Evolutionary conservation across 352 stramenopile genomes (phyloP), one percentile per base, ranked within the genome.

Genomic region (Globisporangium lucens): DNA sequence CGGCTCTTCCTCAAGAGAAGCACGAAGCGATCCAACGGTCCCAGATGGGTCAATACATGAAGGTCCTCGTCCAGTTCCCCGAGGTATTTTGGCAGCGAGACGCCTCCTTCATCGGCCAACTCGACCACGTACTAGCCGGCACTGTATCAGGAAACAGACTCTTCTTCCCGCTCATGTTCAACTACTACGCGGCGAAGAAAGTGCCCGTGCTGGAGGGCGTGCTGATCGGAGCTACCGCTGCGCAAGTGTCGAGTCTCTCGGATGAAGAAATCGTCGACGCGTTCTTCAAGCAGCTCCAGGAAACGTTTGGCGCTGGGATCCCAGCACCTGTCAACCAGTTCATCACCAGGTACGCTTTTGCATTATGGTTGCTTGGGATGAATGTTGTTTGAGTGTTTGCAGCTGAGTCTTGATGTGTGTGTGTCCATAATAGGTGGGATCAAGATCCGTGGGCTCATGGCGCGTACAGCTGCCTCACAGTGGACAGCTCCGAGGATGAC

Each of bases 21-120:
- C 51, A 68, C 20, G 59, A 49, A 1, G 78, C 84, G 20, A 80
- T 91, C 55, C 20, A 80, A 4, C 68, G 76, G 13, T 87, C 84
- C 8, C 74, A 74, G 15, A 89, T 90, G 74, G 83, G 83, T 9
- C 78, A 89, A 46, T 90, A 90, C 65, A 90, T 91, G 79, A 91
- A 90, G 68, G 73, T 93, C n/a, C 63, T 90, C 4, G 68, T 93
- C 41, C 73, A 88, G 53, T 93, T 91, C 63, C 80, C 78, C 0
- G 55, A 72, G 17, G 73, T 84, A 0, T 93, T 93, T 56, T 93
- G 85, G 85, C 73, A 78, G 2, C 47, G 77, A 15, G 55, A 83
- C 27, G 70, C 73, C 4, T 74, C 74, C 2, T 86, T 90, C 41
- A 77, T 87, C 20, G 75, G 69, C 0, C 77, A 88, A 33, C 61